Conservation (phyloP, 1,284 basidiomycete genomes). For the Ustilago shanxiensis region DNA sequence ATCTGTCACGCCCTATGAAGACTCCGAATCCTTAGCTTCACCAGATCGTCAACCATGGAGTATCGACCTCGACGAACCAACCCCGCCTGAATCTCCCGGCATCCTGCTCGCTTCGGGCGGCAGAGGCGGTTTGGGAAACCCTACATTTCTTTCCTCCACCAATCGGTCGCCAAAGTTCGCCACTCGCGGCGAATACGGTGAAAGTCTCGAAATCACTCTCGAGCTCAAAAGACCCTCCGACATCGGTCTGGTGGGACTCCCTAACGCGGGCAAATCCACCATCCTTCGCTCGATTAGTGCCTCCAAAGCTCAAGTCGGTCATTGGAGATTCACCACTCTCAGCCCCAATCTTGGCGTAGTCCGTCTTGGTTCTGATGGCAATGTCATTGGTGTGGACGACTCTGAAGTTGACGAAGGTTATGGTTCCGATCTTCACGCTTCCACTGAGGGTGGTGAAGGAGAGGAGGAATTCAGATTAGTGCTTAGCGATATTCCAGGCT, state of each 20-base stretch:
- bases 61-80: conserved; percentile 59
- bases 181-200: conserved; percentile 79
- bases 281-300: conserved; percentile 89
- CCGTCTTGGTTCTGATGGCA: conserved; percentile 78
- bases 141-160: conserved; percentile 79
- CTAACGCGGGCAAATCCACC: conserved; percentile 85
- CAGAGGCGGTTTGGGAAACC: conserved; percentile 87
- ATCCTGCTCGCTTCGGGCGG: conserved; percentile 77
- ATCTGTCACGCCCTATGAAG: conserved; percentile 41
- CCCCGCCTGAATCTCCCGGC: conserved; percentile 56
- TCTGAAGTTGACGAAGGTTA: conserved; percentile 44
- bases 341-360: conserved; percentile 96
- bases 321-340: conserved; percentile 93
- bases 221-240: conserved; percentile 96
- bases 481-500: conserved; percentile 96
- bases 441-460: conserved; percentile 66
- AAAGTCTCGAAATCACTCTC: conserved; percentile 84
- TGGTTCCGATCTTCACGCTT: conserved; percentile 7
- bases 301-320: conserved; percentile 84
- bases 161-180: conserved; percentile 71
- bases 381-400: conserved; percentile 39
- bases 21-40: conserved; percentile 9
- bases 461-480: conserved; percentile 84
- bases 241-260: conserved; percentile 93
- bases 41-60: conserved; percentile 32